A percentile compares a stretch with the other conserved stretches of the same genome.
Conservation (phyloP, 2,329 filamentous ascomycete species). For the Lithohypha guttulata region DNA sequence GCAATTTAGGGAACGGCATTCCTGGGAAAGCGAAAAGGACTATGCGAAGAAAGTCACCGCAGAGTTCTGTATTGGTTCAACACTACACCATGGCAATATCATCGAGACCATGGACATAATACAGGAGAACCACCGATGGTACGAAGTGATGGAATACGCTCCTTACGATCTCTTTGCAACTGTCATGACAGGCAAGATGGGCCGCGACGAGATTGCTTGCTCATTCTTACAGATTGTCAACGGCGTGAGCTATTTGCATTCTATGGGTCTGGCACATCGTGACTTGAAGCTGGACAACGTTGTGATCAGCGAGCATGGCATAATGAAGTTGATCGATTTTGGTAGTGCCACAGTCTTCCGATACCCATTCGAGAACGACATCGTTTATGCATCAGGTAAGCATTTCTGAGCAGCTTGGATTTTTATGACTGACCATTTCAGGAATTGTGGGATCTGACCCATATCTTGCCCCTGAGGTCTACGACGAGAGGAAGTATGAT, state of each 20-base stretch:
- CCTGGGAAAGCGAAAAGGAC: conserved; percentile 86
- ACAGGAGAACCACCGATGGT: conserved; percentile 89
- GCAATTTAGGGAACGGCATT: conserved; percentile 84
- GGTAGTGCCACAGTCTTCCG: conserved; percentile 93
- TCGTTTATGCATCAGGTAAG: conserved; percentile 71
- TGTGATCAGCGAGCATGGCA: conserved; percentile 87
- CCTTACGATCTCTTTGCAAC: conserved; percentile 94
- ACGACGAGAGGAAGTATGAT: conserved; percentile 86
- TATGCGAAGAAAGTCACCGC: conserved; percentile 98
- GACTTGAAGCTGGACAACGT: conserved; percentile 97
- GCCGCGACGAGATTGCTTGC: conserved; percentile 78
- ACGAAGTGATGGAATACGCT: conserved; percentile 98
- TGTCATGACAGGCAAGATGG: conserved; percentile 98
- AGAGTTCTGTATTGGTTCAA: conserved; percentile 96
- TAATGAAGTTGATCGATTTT: conserved; percentile 99
- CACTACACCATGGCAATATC: conserved; percentile 92
- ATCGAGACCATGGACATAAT: conserved; percentile 97
- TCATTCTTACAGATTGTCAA: conserved; percentile 89
- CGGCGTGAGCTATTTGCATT: conserved; percentile 87
- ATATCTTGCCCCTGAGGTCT: conserved; percentile 93
- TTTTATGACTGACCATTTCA: conserved; percentile 25
- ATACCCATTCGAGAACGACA: conserved; percentile 89
- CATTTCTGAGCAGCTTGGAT: conserved; percentile 10
- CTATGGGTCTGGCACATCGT: conserved; percentile 86
- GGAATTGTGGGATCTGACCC: conserved; percentile 81